Percentiles rank a stretch among this genome's conserved stretches.
Conservation (phyloP, 2,329 filamentous ascomycete species). For the Aureobasidium sp. region DNA sequence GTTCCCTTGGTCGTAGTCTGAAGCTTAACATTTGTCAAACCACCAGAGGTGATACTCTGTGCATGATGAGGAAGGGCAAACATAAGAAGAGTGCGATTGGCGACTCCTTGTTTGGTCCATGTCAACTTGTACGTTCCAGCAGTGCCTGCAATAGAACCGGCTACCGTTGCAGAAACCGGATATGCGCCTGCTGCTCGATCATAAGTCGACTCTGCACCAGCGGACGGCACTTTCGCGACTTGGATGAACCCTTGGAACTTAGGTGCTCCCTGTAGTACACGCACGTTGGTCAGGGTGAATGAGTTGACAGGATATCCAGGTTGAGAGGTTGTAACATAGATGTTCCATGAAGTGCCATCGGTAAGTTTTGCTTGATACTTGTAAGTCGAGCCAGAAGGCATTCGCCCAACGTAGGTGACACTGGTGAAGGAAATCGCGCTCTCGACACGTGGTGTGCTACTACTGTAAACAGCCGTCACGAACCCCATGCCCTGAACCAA, state of each 20-base stretch:
- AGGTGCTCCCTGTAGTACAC: constrained; percentile 53
- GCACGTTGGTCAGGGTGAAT: constrained; percentile 60
- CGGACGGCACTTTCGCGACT: constrained; percentile 63
- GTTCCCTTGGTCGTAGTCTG: constrained; percentile 79
- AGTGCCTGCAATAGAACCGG: constrained; percentile 51
- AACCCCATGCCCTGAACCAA: constrained; percentile 86
- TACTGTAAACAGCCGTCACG: constrained; percentile 65
- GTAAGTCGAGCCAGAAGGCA: constrained; percentile 54
- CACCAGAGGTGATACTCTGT: constrained; percentile 60
- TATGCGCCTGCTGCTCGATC: constrained; percentile 73
- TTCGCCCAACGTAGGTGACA: constrained; percentile 44
- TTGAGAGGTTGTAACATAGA: constrained; percentile 62
- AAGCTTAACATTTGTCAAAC: constrained; percentile 48
- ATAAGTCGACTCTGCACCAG: constrained; percentile 57
- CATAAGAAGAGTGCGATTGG: constrained; percentile 60
- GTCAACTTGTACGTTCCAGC: constrained; percentile 64
- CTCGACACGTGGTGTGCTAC: constrained; percentile 63
- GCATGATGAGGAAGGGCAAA: constrained; percentile 84
- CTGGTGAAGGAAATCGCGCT: constrained; percentile 66
- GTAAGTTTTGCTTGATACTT: constrained; percentile 71
- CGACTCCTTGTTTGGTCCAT: constrained; percentile 63
- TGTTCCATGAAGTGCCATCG: constrained; percentile 64
- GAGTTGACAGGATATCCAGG: constrained; percentile 45
- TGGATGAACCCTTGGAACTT: constrained; percentile 75
- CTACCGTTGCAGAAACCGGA: constrained; percentile 54